Conservation (phyloP, 2,329 filamentous ascomycete genomes). For the Elsinoe australis region DNA sequence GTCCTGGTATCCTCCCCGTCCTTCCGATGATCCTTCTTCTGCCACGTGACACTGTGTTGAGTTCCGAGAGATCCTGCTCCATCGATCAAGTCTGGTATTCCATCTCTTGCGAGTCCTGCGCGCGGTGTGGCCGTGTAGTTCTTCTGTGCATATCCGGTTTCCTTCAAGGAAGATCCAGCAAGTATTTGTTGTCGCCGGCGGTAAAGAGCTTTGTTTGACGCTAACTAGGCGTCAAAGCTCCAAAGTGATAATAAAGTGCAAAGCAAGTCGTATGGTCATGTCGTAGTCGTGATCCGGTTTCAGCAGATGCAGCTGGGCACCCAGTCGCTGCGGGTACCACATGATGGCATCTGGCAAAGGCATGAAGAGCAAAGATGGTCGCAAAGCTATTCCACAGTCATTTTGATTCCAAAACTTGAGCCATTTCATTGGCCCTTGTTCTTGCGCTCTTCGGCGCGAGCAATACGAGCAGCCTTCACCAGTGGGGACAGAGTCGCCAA, state of each 20-base stretch:
- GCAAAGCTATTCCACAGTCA: neutral
- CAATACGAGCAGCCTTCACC: conserved; percentile 76
- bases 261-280: conserved; percentile 8
- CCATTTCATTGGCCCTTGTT: conserved; percentile 38
- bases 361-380: conserved; percentile 6
- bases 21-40: neutral
- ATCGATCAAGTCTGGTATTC: neutral
- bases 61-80: conserved; percentile 8
- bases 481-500: conserved; percentile 70
- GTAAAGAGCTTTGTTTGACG: conserved; percentile 3
- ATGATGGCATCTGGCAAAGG: conserved; percentile 9
- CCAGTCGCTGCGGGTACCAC: neutral
- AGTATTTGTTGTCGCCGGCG: conserved; percentile 1
- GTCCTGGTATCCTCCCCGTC: neutral
- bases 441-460: conserved; percentile 66
- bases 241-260: neutral
- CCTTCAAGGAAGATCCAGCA: neutral
- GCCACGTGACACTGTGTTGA: too few species aligned
- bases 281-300: conserved; percentile 7
- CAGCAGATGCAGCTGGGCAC: neutral
- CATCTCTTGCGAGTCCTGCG: conserved; percentile 14
- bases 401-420: neutral
- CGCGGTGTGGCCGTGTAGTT: conserved; percentile 5
- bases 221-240: neutral
- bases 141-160: neutral